Percentiles rank a stretch among this genome's conserved stretches.
phyloP scores from a whole-genome alignment of 2,329 filamentous ascomycete genomes.

The Penicillium frequentans region DNA sequence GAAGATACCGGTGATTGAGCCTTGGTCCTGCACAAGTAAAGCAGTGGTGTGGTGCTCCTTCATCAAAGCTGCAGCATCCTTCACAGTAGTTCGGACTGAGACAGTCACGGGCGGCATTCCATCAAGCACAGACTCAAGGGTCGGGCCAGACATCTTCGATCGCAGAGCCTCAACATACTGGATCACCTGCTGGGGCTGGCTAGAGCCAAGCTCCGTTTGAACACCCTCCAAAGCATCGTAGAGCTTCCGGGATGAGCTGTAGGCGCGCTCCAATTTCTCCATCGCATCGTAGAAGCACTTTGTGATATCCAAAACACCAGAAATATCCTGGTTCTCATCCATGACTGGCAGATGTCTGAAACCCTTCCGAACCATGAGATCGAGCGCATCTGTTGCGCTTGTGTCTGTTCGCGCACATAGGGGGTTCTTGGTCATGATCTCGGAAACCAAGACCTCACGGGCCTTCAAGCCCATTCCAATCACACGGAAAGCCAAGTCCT shows the following conservation, averaged over 20 bases:
- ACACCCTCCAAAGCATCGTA: constrained; percentile 98
- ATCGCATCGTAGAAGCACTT: constrained; percentile 99
- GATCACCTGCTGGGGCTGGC: constrained; percentile 97
- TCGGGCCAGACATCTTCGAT: constrained; percentile 96
- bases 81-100: constrained; percentile 92
- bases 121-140: constrained; percentile 88
- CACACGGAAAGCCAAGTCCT: constrained; percentile 95
- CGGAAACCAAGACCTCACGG: constrained; percentile 84
- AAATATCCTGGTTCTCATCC: constrained; percentile 99
- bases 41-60: constrained; percentile 99
- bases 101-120: constrained; percentile 92
- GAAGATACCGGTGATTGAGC: constrained; percentile 97
- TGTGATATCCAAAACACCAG: constrained; percentile 95
- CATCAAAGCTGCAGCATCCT: constrained; percentile 93
- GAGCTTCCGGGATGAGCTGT: constrained; percentile 94
- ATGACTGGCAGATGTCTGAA: constrained; percentile 98
- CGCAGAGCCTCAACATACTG: constrained; percentile 96
- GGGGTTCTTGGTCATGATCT: constrained; percentile 99
- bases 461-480: constrained; percentile 90
- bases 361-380: constrained; percentile 97
- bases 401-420: constrained; percentile 96
- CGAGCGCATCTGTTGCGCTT: constrained; percentile 93
- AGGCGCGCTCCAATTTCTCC: constrained; percentile 98
- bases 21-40: constrained; percentile 92
- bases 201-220: constrained; percentile 92